Evolutionary conservation across 2,329 filamentous ascomycete species (phyloP).

Genomic region (Nothophoma quercina): DNA sequence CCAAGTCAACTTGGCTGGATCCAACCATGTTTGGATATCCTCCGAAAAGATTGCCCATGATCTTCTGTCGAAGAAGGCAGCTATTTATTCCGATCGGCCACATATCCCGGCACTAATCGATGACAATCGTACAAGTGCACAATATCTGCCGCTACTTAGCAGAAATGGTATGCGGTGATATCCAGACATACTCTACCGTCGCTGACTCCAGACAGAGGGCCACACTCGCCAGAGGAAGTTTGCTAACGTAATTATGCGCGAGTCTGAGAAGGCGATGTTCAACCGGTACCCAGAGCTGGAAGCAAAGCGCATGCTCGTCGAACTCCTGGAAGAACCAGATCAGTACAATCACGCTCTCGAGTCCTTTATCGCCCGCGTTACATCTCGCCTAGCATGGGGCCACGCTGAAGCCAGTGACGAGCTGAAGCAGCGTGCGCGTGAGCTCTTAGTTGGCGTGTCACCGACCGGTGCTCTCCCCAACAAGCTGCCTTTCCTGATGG

Average conservation of each 20-base stretch:
- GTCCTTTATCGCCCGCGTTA: conserved; percentile 56
- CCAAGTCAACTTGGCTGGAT: conserved; percentile 54
- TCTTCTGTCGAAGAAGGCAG: conserved; percentile 53
- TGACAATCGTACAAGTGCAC: conserved; percentile 55
- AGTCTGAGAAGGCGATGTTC: conserved; percentile 51
- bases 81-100: conserved; percentile 57
- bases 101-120: conserved; percentile 54
- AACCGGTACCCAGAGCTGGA: conserved; percentile 56
- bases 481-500: conserved; percentile 56
- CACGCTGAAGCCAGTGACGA: conserved; percentile 55
- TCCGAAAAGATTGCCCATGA: conserved; percentile 53
- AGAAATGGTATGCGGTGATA: conserved; percentile 47
- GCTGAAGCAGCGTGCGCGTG: conserved; percentile 56
- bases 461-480: conserved; percentile 56
- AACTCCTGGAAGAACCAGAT: conserved; percentile 53
- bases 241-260: conserved; percentile 56
- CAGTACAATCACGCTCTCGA: conserved; percentile 55
- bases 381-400: conserved; percentile 57
- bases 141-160: conserved; percentile 56
- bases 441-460: conserved; percentile 56
- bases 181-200: neutral
- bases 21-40: conserved; percentile 57
- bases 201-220: conserved; percentile 41
- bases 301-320: conserved; percentile 54
- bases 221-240: conserved; percentile 56